These are phyloP conservation scores for Candida broadrunensis DNA, from an alignment of 805 yeast genomes.

Conservation along the genomic window DNA sequence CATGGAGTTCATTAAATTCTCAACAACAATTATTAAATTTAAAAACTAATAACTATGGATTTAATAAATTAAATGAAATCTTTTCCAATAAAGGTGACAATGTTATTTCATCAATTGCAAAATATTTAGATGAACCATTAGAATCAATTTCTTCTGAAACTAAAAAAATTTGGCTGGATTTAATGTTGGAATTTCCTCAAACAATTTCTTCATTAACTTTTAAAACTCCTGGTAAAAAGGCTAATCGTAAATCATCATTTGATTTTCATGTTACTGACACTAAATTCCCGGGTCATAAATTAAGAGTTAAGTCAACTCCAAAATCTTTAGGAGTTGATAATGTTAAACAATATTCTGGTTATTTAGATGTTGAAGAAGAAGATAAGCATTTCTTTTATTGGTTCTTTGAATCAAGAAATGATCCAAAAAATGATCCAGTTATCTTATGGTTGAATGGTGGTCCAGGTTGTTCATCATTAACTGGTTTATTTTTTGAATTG, in stretches of 20 bases:
- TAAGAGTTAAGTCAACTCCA: constrained; percentile 64
- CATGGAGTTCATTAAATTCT: constrained; percentile 12
- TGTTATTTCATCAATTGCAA: constrained; percentile 47
- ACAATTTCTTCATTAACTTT: constrained; percentile 48
- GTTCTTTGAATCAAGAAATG: constrained; percentile 44
- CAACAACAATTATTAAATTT: constrained; percentile 18
- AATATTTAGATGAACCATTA: constrained; percentile 48
- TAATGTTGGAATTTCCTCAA: constrained; percentile 60
- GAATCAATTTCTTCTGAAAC: constrained; percentile 48
- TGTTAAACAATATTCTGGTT: constrained; percentile 82
- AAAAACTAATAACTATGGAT: constrained; percentile 3
- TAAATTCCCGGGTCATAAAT: constrained; percentile 46
- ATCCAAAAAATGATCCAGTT: constrained; percentile 35
- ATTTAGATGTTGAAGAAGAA: constrained; percentile 74
- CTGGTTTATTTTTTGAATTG: constrained; percentile 34
- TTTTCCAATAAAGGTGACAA: constrained; percentile 15
- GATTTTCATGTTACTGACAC: constrained; percentile 36
- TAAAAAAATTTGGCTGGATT: constrained; percentile 58
- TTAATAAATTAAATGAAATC: constrained; percentile 3
- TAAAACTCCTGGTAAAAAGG: constrained; percentile 53
- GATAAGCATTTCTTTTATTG: constrained; percentile 55
- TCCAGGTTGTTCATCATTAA: constrained; percentile 33
- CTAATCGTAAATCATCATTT: constrained; percentile 25
- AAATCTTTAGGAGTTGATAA: constrained; percentile 71
- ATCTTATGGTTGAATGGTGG: constrained; percentile 37